Base-by-base conservation (phyloP, 2,329 filamentous ascomycete species). In the Aureobasidium musti region DNA sequence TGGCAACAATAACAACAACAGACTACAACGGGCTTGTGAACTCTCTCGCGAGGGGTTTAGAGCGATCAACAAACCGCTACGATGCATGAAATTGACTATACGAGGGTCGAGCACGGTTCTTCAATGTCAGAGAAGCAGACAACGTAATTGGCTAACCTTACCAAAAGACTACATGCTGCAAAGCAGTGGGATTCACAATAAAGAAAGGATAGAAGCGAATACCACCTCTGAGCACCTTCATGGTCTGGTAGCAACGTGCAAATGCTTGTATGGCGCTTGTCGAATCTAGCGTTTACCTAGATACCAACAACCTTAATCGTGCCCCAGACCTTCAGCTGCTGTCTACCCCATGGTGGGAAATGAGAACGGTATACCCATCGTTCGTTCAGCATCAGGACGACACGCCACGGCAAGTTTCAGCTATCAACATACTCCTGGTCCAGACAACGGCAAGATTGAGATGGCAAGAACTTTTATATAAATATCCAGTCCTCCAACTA, bases 281-380 rank as follows among this genome's bases (percentile, higher is more conserved):
- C 30, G 37, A 23, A 17, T 8, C 54, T 19, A 43, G 23, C 37
- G 37, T 14, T 59, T 30, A 30, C 39, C 17, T 21, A 19, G 56
- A 49, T 47, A 47, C 41, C 41, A 35, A 35, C 56, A 23, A 47
- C 41, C n/a, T 17, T 49, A 61, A 49, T 14, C 43, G 10, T 14
- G n/a, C 39, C 43, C 57, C 57, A 35, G 41, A 52, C 28, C n/a
- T 35, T 45, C 28, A 63, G 30, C 45, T 41, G 8, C 30, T 10
- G 14, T 50, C 21, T 41, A 63, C 45, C 45, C 59, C 59, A 10
- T 50, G 28, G 28, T 63, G 21, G 45, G 45, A 63, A 63, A 63
- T 63, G 59, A 63, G 45, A 63, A 63, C 59, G 59, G 59, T 63
- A 39, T 52, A 14, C 17, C 39, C 45, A 52, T 52, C 59, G 59